Evolutionary conservation across 2,329 filamentous ascomycete species (phyloP).

Genomic region (Calcarisporium arbuscula): DNA sequence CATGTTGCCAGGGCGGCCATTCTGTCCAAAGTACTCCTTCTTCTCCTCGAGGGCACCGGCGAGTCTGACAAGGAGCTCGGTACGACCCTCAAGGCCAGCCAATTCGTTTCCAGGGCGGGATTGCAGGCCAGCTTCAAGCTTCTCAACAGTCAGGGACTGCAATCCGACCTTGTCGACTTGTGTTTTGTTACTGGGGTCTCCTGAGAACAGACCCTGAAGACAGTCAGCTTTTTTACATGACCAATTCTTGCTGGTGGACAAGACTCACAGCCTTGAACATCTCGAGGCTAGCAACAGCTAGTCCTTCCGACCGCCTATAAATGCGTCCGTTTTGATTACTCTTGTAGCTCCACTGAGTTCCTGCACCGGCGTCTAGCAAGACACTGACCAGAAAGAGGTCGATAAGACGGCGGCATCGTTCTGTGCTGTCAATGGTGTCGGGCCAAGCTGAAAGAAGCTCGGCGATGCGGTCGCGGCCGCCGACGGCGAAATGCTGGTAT

Average conservation of each 20-base stretch:
- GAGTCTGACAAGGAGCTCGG: slow-evolving; percentile 70
- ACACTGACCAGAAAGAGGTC: slow-evolving; percentile 77
- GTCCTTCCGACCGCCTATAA: slow-evolving; percentile 80
- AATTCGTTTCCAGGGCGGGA: slow-evolving; percentile 75
- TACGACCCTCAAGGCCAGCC: slow-evolving; percentile 77
- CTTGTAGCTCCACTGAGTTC: slow-evolving; percentile 86
- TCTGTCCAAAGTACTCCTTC: slow-evolving; percentile 74
- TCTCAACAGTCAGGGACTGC: slow-evolving; percentile 58
- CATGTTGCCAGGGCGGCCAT: slow-evolving; percentile 88
- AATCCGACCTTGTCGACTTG: slow-evolving; percentile 86
- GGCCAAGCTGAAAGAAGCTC: slow-evolving; percentile 66
- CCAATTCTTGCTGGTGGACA: not conserved
- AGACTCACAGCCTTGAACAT: slow-evolving; percentile 75
- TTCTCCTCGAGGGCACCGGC: slow-evolving; percentile 69
- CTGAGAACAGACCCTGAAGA: slow-evolving; percentile 70
- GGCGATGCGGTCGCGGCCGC: slow-evolving; percentile 66
- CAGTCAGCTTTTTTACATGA: slow-evolving; percentile 9
- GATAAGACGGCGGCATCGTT: slow-evolving; percentile 68
- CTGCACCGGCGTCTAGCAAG: slow-evolving; percentile 80
- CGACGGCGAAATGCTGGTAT: slow-evolving; percentile 81
- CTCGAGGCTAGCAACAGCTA: slow-evolving; percentile 70
- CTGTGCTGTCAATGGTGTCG: slow-evolving; percentile 60
- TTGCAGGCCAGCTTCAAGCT: slow-evolving; percentile 76
- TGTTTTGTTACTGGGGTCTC: slow-evolving; percentile 70
- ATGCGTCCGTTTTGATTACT: slow-evolving; percentile 79